Evolutionary conservation across 2,329 filamentous ascomycete species (phyloP), one percentile per base, ranked within the genome.

Genomic region (Colletotrichum abscissum): DNA sequence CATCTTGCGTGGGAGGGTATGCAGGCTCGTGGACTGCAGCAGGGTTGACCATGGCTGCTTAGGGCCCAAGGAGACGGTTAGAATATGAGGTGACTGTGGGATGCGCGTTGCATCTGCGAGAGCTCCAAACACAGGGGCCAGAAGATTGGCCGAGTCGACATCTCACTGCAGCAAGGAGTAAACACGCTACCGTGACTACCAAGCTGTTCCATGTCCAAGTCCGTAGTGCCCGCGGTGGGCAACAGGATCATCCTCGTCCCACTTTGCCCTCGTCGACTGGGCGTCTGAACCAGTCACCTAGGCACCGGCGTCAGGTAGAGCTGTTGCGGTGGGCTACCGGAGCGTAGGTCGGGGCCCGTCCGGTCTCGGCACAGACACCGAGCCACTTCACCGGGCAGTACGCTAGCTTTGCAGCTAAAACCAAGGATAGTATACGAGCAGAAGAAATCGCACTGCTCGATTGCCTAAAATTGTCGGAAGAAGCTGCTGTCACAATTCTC

Each of bases 51-150:
- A 66, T 65, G 71, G 35, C 49, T 62, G 59, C 12, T 42, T 66
- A 73, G 71, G 67, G 55, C 71, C 71, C 71, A 66, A 62, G 60
- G 71, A 66, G 60, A 71, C 26, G 71, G 71, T 73, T 66, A 71
- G 67, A 35, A 71, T 66, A 66, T 73, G 60, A 35, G 71, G n/a
- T 73, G 71, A 73, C 33, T 30, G 67, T 66, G 38, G 49, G 33
- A 58, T 66, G 62, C 46, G 46, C 38, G 60, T 70, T 71, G 71
- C 71, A 71, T 67, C 67, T 60, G 70, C 70, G 60, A 67, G 55
- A 65, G 62, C 65, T 73, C 60, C 42, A 73, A 73, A 70, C 60
- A 66, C 67, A 71, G 56, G 67, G 55, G 70, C 49, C 60, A 60
- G 55, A 57, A 73, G 71, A 71, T 71, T 60, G 67, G 71, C 60